Base-by-base conservation (phyloP, 768 basidiomycete species). In the Calocybe indica region DNA sequence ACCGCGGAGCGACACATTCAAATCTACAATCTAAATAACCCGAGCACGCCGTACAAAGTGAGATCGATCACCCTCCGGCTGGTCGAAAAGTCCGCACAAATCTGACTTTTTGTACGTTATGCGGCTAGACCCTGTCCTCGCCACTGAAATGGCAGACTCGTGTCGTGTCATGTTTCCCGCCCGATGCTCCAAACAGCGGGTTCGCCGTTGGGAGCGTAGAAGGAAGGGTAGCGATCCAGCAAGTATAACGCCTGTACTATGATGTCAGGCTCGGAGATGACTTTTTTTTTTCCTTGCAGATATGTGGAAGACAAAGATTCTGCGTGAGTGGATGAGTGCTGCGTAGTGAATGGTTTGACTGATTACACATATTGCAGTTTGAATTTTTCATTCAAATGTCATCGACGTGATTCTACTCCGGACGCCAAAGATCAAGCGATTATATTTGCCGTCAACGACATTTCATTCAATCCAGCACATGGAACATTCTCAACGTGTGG, bases 141-240 rank as follows among this genome's bases (percentile, higher is more conserved):
- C 92, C 95, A 1, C 66, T 98, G 51, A 95, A 95, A 60, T 92
- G 88, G 88, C 92, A 95, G 68, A 93, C 91, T 9, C 80, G 92
- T 33, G 85, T 88, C 4, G 78, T 92, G 10, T 80, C 88, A 5
- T 92, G 88, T 60, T 91, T 92, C 60, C 84, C 85, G 11, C 76
- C 83, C 4, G 22, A 22, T 5, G 76, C 81, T 11, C 37, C 66
- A 6, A 78, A 58, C 47, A 82, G 79, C 53, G 88, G 88, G 5
- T 92, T 89, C 55, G 88, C 88, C 0, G 76, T 92, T 3, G 90
- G 90, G 31, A 91, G 89, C 55, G 79, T 92, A 5, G 90, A 92
- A 64, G 90, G 95, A 29, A 79, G 95, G 49, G 92, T 97, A 2
- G 94, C 93, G 2, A 93, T 97, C 50, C 94, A 98, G 93, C 94